A percentile compares a stretch with the other conserved stretches of the same genome.
Conservation (phyloP, 2,329 filamentous ascomycete species). For the Colletotrichum somersetense region DNA sequence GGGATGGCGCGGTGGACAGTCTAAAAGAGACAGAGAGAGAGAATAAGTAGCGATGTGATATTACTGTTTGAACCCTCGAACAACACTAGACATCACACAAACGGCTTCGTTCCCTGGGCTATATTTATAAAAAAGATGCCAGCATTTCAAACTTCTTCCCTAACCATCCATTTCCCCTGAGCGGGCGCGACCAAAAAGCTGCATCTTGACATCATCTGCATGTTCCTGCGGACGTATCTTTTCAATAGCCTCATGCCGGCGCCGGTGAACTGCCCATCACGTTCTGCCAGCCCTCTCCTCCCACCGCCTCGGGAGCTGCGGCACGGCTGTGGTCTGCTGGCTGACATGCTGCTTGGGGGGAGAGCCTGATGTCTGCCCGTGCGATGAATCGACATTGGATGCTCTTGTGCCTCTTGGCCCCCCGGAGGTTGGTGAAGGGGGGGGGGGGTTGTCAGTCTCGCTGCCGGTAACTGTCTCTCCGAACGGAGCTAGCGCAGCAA, state of each 20-base stretch:
- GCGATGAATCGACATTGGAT: not conserved
- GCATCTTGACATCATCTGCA: not conserved
- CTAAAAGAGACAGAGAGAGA: not conserved
- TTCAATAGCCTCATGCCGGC: conserved; percentile 13
- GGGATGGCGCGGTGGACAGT: not conserved
- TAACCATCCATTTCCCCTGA: no score
- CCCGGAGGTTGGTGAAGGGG: no score
- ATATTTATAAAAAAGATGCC: not conserved
- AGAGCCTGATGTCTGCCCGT: not conserved
- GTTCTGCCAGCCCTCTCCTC: no score
- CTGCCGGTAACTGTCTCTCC: not conserved
- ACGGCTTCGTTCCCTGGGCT: no score
- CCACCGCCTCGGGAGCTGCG: not conserved
- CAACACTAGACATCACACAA: not conserved
- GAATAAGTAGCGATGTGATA: not conserved
- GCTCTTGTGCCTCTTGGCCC: no score
- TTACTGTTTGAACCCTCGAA: not conserved
- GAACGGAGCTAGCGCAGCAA: not conserved
- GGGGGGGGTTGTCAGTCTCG: no score
- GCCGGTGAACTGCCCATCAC: not conserved
- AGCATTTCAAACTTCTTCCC: not conserved
- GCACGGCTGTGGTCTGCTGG: no score
- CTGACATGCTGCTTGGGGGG: no score
- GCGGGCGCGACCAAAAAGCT: no score
- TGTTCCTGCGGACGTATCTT: not conserved